Percentiles rank a stretch among this genome's conserved stretches.
phyloP scores from a whole-genome alignment of 306 rosid species.

The Cucumis melo region DNA sequence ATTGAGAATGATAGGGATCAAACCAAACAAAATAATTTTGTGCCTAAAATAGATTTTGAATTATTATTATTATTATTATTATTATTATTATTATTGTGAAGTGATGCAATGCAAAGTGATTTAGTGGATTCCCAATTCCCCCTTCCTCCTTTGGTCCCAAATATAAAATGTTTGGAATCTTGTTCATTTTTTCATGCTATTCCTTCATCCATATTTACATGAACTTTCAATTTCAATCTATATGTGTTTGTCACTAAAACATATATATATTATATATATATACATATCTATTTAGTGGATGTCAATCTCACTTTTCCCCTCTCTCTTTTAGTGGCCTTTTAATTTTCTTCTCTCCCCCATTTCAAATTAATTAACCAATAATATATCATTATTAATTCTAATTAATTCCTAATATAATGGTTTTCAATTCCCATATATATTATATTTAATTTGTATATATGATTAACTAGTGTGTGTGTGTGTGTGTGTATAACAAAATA shows the following conservation, averaged over 20 bases:
- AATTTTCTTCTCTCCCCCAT: neutral
- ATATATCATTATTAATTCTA: no score
- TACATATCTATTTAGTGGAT: neutral
- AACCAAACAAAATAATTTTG: neutral
- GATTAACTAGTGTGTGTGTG: no score
- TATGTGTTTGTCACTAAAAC: neutral
- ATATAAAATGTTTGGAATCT: neutral
- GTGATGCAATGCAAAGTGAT: neutral
- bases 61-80: no score
- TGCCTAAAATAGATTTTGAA: neutral
- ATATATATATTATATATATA: no score
- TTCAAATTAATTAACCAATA: neutral
- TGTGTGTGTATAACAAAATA: no score
- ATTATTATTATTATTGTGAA: neutral
- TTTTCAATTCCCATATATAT: no score
- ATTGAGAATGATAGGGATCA: slow-evolving; percentile 8
- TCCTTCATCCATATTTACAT: neutral
- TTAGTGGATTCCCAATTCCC: slow-evolving; percentile 11
- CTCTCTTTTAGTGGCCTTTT: neutral
- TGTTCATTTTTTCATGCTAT: neutral
- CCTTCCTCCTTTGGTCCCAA: slow-evolving; percentile 2
- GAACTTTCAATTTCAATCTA: neutral
- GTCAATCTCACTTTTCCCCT: neutral
- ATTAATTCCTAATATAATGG: no score
- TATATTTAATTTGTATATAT: no score